Conservation (phyloP, 805 yeast species). For the Cyberlindnera mississippiensis region DNA sequence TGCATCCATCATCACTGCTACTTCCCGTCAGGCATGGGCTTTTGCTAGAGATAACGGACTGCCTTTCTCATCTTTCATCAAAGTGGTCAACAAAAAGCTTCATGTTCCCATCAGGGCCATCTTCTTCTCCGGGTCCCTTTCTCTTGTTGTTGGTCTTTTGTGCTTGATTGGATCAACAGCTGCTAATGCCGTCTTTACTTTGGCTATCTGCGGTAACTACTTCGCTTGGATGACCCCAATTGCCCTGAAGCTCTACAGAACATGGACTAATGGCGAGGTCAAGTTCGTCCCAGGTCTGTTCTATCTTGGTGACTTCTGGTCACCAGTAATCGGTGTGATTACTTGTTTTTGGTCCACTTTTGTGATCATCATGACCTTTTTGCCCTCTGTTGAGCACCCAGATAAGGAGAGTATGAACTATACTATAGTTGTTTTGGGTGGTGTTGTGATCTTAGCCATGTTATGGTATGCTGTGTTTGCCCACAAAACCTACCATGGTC, state of each 20-base stretch:
- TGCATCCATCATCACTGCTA: slow-evolving; percentile 54
- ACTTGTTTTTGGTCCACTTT: slow-evolving; percentile 49
- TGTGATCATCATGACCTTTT: slow-evolving; percentile 54
- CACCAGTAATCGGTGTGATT: slow-evolving; percentile 42
- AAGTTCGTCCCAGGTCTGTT: slow-evolving; percentile 65
- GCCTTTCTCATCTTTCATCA: slow-evolving; percentile 54
- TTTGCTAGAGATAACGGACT: slow-evolving; percentile 74
- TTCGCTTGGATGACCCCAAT: slow-evolving; percentile 41
- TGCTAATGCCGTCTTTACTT: slow-evolving; percentile 41
- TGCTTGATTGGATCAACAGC: slow-evolving; percentile 41
- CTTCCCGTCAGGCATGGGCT: slow-evolving; percentile 69
- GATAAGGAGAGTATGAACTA: slow-evolving; percentile 59
- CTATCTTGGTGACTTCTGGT: slow-evolving; percentile 48
- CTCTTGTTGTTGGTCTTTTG: slow-evolving; percentile 37
- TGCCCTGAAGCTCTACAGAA: slow-evolving; percentile 30
- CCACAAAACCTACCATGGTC: slow-evolving; percentile 55
- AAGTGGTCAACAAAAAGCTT: slow-evolving; percentile 50
- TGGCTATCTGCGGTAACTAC: slow-evolving; percentile 41
- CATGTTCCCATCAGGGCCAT: slow-evolving; percentile 69
- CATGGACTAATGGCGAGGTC: slow-evolving; percentile 39
- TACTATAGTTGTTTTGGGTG: slow-evolving; percentile 61
- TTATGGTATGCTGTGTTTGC: slow-evolving; percentile 51
- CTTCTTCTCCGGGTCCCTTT: slow-evolving; percentile 35
- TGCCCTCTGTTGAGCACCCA: slow-evolving; percentile 45
- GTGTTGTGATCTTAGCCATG: slow-evolving; percentile 55